phyloP scores from a whole-genome alignment of 805 yeast species.

The Metschnikowia lachancei region DNA sequence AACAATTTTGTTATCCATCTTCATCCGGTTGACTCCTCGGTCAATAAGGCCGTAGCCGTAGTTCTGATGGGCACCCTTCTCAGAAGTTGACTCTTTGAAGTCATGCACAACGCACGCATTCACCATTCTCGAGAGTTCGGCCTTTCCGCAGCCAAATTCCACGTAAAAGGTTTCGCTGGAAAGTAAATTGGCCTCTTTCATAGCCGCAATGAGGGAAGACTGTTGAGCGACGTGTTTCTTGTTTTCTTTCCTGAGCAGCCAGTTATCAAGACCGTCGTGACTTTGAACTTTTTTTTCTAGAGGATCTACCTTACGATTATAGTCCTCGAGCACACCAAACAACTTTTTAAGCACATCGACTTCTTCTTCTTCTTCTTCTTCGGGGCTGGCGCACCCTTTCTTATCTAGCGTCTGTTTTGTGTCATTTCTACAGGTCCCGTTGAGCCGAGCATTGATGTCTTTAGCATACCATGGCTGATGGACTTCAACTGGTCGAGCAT shows the following conservation, averaged over 20 bases:
- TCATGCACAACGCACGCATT: conserved; percentile 35
- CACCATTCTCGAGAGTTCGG: conserved; percentile 71
- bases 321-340: conserved; percentile 3
- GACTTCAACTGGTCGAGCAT: conserved; percentile 36
- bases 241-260: conserved; percentile 52
- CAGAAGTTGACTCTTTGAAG: neutral
- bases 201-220: conserved; percentile 70
- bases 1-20: conserved; percentile 65
- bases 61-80: neutral
- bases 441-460: conserved; percentile 44
- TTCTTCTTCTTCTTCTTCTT: neutral
- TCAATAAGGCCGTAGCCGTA: conserved; percentile 65
- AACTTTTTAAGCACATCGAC: neutral
- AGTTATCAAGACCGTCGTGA: conserved; percentile 32
- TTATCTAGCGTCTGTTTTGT: neutral
- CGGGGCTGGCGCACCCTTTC: neutral
- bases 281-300: conserved; percentile 17
- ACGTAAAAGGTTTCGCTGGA: conserved; percentile 40
- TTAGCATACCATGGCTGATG: conserved; percentile 50
- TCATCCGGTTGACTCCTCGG: conserved; percentile 73
- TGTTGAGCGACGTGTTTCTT: conserved; percentile 83
- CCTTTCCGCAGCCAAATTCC: conserved; percentile 92
- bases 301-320: conserved; percentile 16
- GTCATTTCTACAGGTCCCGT: neutral
- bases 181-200: conserved; percentile 44